Evolutionary conservation across 1,284 basidiomycete genomes (phyloP).

Genomic region (Pseudozyma hubeiensis): DNA sequence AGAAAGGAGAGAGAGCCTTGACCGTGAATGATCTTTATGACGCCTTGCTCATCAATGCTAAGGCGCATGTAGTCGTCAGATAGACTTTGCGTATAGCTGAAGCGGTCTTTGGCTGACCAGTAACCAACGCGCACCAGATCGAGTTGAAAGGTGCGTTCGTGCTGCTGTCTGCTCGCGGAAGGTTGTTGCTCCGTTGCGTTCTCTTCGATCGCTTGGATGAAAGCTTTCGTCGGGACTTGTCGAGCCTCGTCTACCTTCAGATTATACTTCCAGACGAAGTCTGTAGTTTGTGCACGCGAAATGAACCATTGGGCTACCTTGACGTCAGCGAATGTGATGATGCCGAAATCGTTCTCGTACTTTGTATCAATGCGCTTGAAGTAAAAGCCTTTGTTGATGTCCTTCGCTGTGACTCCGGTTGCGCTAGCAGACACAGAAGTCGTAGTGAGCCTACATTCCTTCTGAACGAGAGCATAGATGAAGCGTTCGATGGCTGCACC

Average conservation of each 20-base stretch:
- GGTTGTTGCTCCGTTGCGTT: conserved; percentile 20
- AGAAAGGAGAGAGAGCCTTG: conserved; percentile 11
- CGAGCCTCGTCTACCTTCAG: conserved; percentile 1
- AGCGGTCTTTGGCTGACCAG: conserved; percentile 9
- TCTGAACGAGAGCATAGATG: conserved; percentile 18
- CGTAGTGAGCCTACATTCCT: neutral
- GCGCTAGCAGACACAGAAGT: neutral
- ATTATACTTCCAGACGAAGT: conserved; percentile 1
- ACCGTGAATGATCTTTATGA: conserved; percentile 3
- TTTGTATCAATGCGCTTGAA: conserved; percentile 1
- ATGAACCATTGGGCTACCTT: conserved; percentile 30
- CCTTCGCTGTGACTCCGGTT: neutral
- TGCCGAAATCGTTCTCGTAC: neutral
- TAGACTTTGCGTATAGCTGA: conserved; percentile 3
- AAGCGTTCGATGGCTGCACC: conserved; percentile 17
- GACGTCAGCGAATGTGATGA: conserved; percentile 21
- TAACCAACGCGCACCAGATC: conserved; percentile 9
- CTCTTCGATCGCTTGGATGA: conserved; percentile 21
- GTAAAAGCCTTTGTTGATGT: conserved; percentile 30
- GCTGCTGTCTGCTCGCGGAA: conserved; percentile 11
- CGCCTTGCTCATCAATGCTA: conserved; percentile 3
- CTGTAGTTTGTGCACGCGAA: conserved; percentile 2
- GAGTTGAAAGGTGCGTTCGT: conserved; percentile 1
- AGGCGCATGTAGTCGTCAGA: neutral
- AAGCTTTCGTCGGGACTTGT: conserved; percentile 5